A percentile compares a stretch with the other conserved stretches of the same genome.
Evolutionary conservation across 352 stramenopile species (phyloP).

Genomic region (Globisporangium emineosum): DNA sequence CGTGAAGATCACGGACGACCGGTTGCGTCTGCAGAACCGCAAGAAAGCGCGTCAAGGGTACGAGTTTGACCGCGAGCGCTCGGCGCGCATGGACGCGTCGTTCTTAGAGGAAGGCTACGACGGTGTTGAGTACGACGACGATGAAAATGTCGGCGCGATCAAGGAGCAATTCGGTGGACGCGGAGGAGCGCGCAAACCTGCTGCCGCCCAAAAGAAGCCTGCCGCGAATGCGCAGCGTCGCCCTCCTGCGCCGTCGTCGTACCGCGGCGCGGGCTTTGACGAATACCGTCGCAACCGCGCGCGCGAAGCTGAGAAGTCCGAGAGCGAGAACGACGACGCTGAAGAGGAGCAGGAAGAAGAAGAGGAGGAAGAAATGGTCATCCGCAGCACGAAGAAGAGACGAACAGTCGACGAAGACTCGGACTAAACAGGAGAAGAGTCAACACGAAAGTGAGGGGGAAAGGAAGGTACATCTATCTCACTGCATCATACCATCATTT

Average conservation of each 20-base stretch:
- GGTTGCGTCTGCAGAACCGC: slow-evolving; percentile 77
- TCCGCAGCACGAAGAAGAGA: slow-evolving; percentile 73
- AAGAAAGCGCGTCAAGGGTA: slow-evolving; percentile 84
- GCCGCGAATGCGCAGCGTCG: slow-evolving; percentile 31
- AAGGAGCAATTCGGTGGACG: slow-evolving; percentile 78
- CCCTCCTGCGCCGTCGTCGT: slow-evolving; percentile 24
- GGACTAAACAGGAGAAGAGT: slow-evolving; percentile 32
- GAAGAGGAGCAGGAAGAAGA: slow-evolving; percentile 73
- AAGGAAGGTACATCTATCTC: neutral
- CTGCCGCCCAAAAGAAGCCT: slow-evolving; percentile 24
- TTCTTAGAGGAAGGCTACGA: slow-evolving; percentile 83
- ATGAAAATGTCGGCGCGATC: slow-evolving; percentile 80
- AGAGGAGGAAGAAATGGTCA: slow-evolving; percentile 71
- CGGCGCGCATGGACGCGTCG: slow-evolving; percentile 73
- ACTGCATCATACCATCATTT: neutral
- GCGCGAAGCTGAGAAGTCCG: slow-evolving; percentile 56
- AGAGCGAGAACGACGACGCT: slow-evolving; percentile 64
- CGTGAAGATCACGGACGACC: slow-evolving; percentile 84
- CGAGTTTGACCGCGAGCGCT: slow-evolving; percentile 75
- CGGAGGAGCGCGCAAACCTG: slow-evolving; percentile 42
- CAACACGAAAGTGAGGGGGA: neutral
- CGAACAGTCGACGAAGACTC: slow-evolving; percentile 84
- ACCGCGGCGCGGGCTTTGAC: slow-evolving; percentile 70
- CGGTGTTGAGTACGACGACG: slow-evolving; percentile 76
- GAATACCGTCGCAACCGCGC: slow-evolving; percentile 67